Base-by-base conservation (phyloP, 805 yeast species). In the Teunomyces tritomae region DNA sequence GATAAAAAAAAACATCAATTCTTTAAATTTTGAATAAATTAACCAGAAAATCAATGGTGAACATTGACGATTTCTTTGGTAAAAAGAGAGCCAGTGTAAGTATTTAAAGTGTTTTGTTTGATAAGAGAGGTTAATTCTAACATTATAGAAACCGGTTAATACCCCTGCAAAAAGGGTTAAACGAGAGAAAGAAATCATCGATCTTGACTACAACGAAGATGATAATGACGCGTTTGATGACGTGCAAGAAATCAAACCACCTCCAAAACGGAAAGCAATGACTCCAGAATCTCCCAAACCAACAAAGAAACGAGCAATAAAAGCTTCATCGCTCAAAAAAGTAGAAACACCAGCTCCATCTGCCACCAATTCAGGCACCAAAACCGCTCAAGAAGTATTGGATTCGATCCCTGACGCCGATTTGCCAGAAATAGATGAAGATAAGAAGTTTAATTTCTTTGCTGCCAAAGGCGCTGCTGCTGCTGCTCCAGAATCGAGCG, bases 371-470 rank as follows among this genome's bases (percentile, higher is more conserved):
- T 20, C 24, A 2, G 24, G 24, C 8, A 16, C 28, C 8, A 20
- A 20, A 26, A 26, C 78, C 9, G 88, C 85, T 0, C 77, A 73
- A 26, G 83, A 81, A 2, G 66, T 87, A 2, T 68, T 90, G 27
- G 73, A 78, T 5, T 69, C 73, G 6, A 86, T 91, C 39, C 87
- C 91, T 1, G 90, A 89, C 57, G 91, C 94, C 0, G 85, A 77
- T 41, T 74, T 88, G 11, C 82, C 83, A 0, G 82, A 76, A 3
- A 71, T 75, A 8, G 79, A 78, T 3, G 78, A 77, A 24, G 76
- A 80, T 58, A 82, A 79, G 51, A 81, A 73, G 58, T 76, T 79
- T 54, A 87, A 82, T 55, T 76, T 79, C 59, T 80, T 80, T 60
- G 40, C 34, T 1, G 17, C 68, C 70, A 46, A 57, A 53, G 55